These are phyloP conservation scores for Podospora australis DNA, from an alignment of 495 filamentous ascomycete genomes.

Conservation along the genomic window DNA sequence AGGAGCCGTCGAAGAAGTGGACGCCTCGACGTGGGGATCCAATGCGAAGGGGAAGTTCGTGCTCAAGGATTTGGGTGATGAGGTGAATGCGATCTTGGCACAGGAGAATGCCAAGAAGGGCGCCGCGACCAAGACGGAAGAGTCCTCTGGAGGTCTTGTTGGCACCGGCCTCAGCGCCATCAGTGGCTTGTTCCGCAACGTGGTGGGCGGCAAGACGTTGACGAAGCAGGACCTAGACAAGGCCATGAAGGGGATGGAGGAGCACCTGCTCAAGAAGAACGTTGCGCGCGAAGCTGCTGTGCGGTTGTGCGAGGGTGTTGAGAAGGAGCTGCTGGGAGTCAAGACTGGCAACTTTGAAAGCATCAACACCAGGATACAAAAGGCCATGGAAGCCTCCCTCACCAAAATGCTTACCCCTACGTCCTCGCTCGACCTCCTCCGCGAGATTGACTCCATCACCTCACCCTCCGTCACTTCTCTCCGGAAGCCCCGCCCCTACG, in stretches of 20 bases:
- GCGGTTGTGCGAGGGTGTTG: constrained; percentile 83
- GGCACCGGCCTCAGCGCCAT: constrained; percentile 72
- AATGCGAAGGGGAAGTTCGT: constrained; percentile 90
- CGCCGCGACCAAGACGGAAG: constrained; percentile 36
- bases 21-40: constrained; percentile 73
- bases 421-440: constrained; percentile 85
- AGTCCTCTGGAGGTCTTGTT: constrained; percentile 53
- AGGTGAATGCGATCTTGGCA: constrained; percentile 83
- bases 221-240: constrained; percentile 83
- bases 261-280: constrained; percentile 92
- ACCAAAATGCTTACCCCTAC: constrained; percentile 94
- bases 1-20: constrained; percentile 61
- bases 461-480: constrained; percentile 50
- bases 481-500: constrained; percentile 69
- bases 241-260: constrained; percentile 90
- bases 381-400: constrained; percentile 83
- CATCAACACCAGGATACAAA: constrained; percentile 72
- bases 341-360: constrained; percentile 93
- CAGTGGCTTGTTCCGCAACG: constrained; percentile 82
- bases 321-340: constrained; percentile 79
- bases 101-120: constrained; percentile 62
- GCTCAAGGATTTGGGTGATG: constrained; percentile 84
- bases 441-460: constrained; percentile 79
- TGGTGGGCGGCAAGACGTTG: constrained; percentile 87
- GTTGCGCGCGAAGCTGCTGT: constrained; percentile 91